Conservation (phyloP, 2,329 filamentous ascomycete genomes). For the Penicillium janthinellum region DNA sequence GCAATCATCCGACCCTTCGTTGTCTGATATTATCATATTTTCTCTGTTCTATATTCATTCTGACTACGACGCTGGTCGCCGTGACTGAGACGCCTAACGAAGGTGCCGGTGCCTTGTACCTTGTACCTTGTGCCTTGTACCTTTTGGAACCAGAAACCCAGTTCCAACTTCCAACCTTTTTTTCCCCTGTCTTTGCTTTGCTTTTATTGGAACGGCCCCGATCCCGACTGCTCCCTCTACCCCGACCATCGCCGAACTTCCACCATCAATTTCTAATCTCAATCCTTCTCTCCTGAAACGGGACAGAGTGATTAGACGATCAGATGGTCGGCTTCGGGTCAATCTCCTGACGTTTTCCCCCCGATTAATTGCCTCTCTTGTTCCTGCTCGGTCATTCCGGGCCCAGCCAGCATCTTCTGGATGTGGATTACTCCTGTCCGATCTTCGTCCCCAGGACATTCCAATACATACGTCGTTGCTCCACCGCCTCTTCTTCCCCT, state of each 20-base stretch:
- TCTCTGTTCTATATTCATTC: not conserved
- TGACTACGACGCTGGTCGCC: not conserved
- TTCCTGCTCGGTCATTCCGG: conserved; percentile 6
- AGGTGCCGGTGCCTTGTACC: not conserved
- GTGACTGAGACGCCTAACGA: not conserved
- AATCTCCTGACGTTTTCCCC: not conserved
- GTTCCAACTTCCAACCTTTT: no score
- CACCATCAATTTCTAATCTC: conserved; percentile 3
- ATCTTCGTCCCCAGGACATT: conserved; percentile 8
- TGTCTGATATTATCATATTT: not conserved
- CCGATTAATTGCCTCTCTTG: conserved; percentile 3
- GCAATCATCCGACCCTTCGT: no score
- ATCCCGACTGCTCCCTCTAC: not conserved
- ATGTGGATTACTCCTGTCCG: conserved; percentile 20
- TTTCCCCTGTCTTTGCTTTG: not conserved
- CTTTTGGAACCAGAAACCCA: not conserved
- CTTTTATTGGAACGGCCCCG: conserved; percentile 4
- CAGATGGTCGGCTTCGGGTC: not conserved
- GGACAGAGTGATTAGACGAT: not conserved
- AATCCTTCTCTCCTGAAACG: not conserved
- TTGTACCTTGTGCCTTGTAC: not conserved
- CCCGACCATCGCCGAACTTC: conserved; percentile 5
- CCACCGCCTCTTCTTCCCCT: conserved; percentile 27
- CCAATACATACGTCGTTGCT: conserved; percentile 16
- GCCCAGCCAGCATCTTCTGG: conserved; percentile 22